Percentiles rank a stretch among this genome's conserved stretches.
Evolutionary conservation across 2,329 filamentous ascomycete species (phyloP).

Genomic region (Pseudogymnoascus pannorum): DNA sequence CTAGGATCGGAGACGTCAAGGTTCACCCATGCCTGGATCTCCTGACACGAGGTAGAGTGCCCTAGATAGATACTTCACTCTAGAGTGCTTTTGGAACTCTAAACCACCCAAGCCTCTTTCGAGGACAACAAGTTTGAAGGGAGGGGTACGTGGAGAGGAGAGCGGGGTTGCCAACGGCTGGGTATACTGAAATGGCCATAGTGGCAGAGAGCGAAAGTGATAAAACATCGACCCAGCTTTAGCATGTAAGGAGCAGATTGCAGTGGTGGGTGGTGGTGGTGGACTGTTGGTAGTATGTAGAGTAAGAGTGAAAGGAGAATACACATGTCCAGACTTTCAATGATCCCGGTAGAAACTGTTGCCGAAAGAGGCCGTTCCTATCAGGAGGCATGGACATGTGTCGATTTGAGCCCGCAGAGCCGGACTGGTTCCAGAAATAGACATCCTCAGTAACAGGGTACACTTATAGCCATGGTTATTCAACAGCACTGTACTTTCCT

Average conservation of each 20-base stretch:
- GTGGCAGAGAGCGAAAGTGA: neutral
- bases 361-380: slow-evolving; percentile 6
- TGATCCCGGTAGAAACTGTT: neutral
- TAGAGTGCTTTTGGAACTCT: slow-evolving; percentile 7
- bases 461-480: neutral
- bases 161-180: neutral
- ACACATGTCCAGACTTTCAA: slow-evolving; percentile 3
- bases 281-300: neutral
- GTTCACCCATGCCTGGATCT: slow-evolving; percentile 24
- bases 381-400: neutral
- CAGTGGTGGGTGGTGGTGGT: neutral
- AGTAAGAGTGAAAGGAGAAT: neutral
- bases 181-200: neutral
- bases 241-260: slow-evolving; percentile 1
- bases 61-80: neutral
- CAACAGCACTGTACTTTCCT: too few relatives aligned
- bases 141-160: neutral
- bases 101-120: slow-evolving; percentile 3
- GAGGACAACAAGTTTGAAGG: neutral
- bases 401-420: slow-evolving; percentile 1
- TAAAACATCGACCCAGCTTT: slow-evolving; percentile 5
- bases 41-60: slow-evolving; percentile 23
- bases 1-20: slow-evolving; percentile 20
- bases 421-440: slow-evolving; percentile 5
- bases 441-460: neutral